phyloP scores from a whole-genome alignment of 306 rosid genomes.

The Sesbania bispinosa region DNA sequence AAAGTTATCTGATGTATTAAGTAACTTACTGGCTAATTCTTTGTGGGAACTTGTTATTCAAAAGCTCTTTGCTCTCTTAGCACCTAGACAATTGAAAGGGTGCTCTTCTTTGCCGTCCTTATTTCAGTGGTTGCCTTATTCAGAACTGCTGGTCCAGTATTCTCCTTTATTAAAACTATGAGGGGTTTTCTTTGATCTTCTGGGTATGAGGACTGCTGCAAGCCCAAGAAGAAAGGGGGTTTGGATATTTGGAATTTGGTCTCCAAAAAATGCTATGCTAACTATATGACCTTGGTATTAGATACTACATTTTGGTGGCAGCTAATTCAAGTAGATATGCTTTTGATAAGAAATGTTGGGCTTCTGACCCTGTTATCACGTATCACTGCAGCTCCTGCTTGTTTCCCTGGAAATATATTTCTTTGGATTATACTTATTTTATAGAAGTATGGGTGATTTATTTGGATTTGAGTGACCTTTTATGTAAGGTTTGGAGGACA shows the following conservation, averaged over 20 bases:
- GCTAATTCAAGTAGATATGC: not conserved
- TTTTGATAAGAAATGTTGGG: not conserved
- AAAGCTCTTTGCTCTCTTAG: not conserved
- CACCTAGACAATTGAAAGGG: not conserved
- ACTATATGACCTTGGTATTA: not conserved
- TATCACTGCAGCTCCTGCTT: not conserved
- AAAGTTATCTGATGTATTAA: not conserved
- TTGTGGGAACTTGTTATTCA: not conserved
- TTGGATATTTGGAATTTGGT: too few relatives aligned
- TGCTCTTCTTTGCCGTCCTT: not conserved
- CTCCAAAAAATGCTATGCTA: not conserved
- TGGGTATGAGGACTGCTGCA: too few relatives aligned
- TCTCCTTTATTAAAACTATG: not conserved
- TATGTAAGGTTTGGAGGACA: not conserved
- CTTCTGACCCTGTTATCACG: not conserved
- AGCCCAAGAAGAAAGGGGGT: too few relatives aligned
- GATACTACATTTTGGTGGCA: not conserved
- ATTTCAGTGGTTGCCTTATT: not conserved
- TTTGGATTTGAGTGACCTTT: not conserved
- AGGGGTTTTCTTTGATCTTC: not conserved
- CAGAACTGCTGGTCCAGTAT: not conserved
- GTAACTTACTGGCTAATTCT: not conserved
- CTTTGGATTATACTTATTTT: not conserved
- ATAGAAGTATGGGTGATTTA: not conserved
- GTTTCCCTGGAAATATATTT: not conserved